phyloP scores from a whole-genome alignment of 169 alveolate species.

The Plasmodium chabaudi region DNA sequence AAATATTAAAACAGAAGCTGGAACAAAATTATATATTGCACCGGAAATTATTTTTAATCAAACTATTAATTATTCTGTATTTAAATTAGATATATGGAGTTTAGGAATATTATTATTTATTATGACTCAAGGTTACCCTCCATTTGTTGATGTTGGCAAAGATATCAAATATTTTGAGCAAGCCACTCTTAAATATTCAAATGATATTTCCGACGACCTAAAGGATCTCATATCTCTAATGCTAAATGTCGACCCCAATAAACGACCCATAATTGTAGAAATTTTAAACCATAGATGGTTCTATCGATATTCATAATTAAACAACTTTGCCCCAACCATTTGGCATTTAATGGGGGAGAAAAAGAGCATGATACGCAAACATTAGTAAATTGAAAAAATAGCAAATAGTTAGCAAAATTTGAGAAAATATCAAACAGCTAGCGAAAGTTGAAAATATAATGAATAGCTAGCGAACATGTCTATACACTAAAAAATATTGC shows the following conservation, averaged over 20 bases:
- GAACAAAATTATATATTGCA: slow-evolving; percentile 83
- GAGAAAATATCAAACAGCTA: too few species aligned
- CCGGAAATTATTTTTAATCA: slow-evolving; percentile 82
- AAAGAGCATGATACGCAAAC: not conserved
- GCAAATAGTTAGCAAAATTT: too few species aligned
- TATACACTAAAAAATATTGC: too few species aligned
- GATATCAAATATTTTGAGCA: slow-evolving; percentile 76
- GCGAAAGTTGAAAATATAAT: too few species aligned
- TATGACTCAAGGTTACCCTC: slow-evolving; percentile 93
- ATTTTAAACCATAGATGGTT: slow-evolving; percentile 64
- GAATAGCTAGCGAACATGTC: too few species aligned
- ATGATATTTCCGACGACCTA: slow-evolving; percentile 62
- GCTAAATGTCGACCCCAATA: slow-evolving; percentile 69
- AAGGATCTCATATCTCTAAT: slow-evolving; percentile 56
- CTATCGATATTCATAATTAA: not conserved
- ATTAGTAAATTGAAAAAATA: too few species aligned
- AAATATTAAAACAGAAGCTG: slow-evolving; percentile 81
- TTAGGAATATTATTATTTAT: slow-evolving; percentile 75
- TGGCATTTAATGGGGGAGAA: not conserved
- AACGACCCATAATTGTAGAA: slow-evolving; percentile 69
- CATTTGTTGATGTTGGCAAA: slow-evolving; percentile 83
- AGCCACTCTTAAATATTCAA: slow-evolving; percentile 27
- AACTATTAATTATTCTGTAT: slow-evolving; percentile 79
- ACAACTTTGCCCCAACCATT: not conserved
- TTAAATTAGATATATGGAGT: slow-evolving; percentile 83